phyloP scores from a whole-genome alignment of 257 asterid species.

The Verbena officinalis region DNA sequence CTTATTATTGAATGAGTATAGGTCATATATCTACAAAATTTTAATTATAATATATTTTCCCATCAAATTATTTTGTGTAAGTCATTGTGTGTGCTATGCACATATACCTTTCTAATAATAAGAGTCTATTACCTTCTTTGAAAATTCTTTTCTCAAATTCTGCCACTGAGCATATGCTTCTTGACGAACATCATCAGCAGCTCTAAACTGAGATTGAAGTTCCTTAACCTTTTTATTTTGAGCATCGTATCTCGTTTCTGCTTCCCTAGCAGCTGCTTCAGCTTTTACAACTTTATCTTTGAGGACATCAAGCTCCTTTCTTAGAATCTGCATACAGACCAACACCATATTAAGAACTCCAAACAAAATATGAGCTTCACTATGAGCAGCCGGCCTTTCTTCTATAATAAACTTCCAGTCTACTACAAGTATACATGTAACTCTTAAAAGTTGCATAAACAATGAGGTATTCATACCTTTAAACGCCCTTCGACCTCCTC shows the following conservation, averaged over 20 bases:
- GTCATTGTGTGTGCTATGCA: conserved; percentile 7
- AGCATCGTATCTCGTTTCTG: conserved; percentile 60
- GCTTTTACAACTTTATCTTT: conserved; percentile 62
- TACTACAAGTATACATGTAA: conserved; percentile 4
- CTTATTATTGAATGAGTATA: not conserved
- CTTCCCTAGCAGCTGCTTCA: conserved; percentile 61
- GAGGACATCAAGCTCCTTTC: conserved; percentile 79
- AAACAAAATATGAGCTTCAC: conserved; percentile 16
- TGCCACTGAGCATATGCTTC: conserved; percentile 68
- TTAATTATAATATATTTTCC: not conserved
- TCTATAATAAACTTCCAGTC: conserved; percentile 12
- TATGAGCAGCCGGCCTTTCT: conserved; percentile 15
- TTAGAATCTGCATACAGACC: conserved; percentile 51
- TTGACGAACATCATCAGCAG: conserved; percentile 89
- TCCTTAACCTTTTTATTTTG: conserved; percentile 70
- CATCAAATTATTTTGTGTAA: not conserved
- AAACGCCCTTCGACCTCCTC: conserved; percentile 72
- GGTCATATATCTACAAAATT: not conserved
- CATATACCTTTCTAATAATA: conserved; percentile 9
- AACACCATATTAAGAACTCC: conserved; percentile 24
- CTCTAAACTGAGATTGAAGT: conserved; percentile 63
- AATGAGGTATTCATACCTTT: conserved; percentile 55
- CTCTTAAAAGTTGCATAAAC: conserved; percentile 18
- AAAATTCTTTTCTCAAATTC: conserved; percentile 59
- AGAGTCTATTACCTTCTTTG: conserved; percentile 59